Percentiles rank a stretch among this genome's conserved stretches.
phyloP scores from a whole-genome alignment of 805 yeast species.

The Candida sakaeoensis region DNA sequence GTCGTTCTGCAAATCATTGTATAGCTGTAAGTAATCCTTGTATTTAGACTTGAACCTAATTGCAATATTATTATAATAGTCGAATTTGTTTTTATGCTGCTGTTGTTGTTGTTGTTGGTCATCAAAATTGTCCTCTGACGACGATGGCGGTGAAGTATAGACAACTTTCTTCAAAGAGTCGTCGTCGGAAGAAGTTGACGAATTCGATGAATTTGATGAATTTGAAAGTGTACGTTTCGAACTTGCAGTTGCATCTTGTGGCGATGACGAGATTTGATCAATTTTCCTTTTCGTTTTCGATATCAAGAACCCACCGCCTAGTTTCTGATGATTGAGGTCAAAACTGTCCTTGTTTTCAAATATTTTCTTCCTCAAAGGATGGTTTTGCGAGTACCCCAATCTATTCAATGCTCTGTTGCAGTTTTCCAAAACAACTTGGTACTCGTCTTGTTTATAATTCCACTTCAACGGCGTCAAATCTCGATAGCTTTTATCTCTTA shows the following conservation, averaged over 20 bases:
- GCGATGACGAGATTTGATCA: conserved; percentile 1
- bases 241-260: background rate
- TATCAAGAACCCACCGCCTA: conserved; percentile 21
- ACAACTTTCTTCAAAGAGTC: conserved; percentile 13
- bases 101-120: conserved; percentile 6
- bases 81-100: conserved; percentile 11
- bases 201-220: conserved; percentile 8
- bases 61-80: conserved; percentile 44
- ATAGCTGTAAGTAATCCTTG: conserved; percentile 47
- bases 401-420: conserved; percentile 37
- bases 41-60: conserved; percentile 45
- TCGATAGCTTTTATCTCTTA: conserved; percentile 40
- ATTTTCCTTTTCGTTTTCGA: conserved; percentile 10
- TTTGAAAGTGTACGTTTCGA: conserved; percentile 4
- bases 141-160: conserved; percentile 37
- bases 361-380: conserved; percentile 37
- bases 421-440: conserved; percentile 25
- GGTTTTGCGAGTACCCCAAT: conserved; percentile 40
- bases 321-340: conserved; percentile 2
- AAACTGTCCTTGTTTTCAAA: conserved; percentile 10
- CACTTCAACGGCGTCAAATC: conserved; percentile 38
- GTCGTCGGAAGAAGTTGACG: conserved; percentile 12
- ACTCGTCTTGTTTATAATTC: conserved; percentile 32
- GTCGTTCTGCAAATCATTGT: conserved; percentile 15
- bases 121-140: conserved; percentile 21